Base-by-base conservation (phyloP, 305 asterid species). In the Fraxinus velutina region DNA sequence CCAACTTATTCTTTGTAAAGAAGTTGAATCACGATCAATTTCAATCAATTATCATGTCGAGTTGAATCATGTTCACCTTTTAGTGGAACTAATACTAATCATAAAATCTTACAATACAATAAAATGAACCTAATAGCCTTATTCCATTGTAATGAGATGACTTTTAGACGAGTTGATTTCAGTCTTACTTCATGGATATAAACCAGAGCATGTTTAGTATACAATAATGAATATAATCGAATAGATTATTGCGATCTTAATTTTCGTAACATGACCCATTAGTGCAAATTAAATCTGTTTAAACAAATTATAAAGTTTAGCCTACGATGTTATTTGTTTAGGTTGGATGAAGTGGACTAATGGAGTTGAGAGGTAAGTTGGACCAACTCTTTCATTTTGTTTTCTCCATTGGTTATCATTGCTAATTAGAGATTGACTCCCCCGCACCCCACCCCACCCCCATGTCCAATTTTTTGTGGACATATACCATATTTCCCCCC, bases 321-420 rank as follows among this genome's bases (percentile, higher is more conserved):
- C 42, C 44, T 5, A 60, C 9, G 74, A 68, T 22, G 6, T 17
- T 82, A 52, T 62, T 42, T 52, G 22, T 62, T 77, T 78, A 86
- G 86, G 82, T 78, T 74, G 75, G 44, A 68, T 79, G 78, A 73
- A 34, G 78, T 73, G 85, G 47, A 83, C 36, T 86, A 85, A 85
- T 87, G 87, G 82, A 85, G 85, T 85, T 82, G 90, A 86, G 89
- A 86, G 87, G 80, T 79, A 84, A 76, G 83, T 86, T 87, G 88
- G 87, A 86, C 90, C 89, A 75, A 85, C 84, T 64, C 80, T 57
- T 57, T 77, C 78, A 37, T 44, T 79, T 10, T 32, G 0, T 73
- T 77, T 86, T 71, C 83, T n/a, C 78, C 3, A n/a, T 55, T 27
- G 19, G 4, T 79, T 30, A 79, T 83, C 81, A 79, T 68, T 75